phyloP scores from a whole-genome alignment of 225 moss, liverwort and hornwort species.

The Physcomitrellopsis africana region DNA sequence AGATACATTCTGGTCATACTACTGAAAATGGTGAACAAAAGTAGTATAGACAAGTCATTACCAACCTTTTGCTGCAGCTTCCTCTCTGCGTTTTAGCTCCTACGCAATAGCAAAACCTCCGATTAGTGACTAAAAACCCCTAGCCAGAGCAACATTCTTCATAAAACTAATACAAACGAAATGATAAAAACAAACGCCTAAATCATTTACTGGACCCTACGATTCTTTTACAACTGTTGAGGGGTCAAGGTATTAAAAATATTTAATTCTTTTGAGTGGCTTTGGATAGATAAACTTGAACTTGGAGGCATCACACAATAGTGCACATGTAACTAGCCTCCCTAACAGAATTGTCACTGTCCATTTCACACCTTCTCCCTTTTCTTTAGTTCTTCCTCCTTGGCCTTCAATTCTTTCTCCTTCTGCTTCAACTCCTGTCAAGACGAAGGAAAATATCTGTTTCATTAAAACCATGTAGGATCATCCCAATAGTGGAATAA shows the following conservation, averaged over 20 bases:
- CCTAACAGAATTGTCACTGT: not conserved
- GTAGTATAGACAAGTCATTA: not conserved
- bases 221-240: not conserved
- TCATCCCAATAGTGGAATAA: not conserved
- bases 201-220: not conserved
- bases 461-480: not conserved
- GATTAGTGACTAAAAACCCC: constrained; percentile 13
- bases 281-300: not conserved
- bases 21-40: not conserved
- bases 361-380: constrained; percentile 59
- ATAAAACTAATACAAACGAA: not conserved
- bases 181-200: not conserved
- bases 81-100: constrained; percentile 80
- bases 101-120: constrained; percentile 16
- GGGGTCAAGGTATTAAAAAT: not conserved
- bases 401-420: constrained; percentile 73
- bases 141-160: constrained; percentile 8
- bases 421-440: constrained; percentile 71
- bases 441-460: constrained; percentile 4
- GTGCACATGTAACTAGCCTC: constrained; percentile 1
- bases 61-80: constrained; percentile 78
- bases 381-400: constrained; percentile 67
- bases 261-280: not conserved
- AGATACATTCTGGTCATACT: not conserved
- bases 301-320: not conserved